phyloP scores from a whole-genome alignment of 2,329 filamentous ascomycete genomes.

The Aschersonia sp. region DNA sequence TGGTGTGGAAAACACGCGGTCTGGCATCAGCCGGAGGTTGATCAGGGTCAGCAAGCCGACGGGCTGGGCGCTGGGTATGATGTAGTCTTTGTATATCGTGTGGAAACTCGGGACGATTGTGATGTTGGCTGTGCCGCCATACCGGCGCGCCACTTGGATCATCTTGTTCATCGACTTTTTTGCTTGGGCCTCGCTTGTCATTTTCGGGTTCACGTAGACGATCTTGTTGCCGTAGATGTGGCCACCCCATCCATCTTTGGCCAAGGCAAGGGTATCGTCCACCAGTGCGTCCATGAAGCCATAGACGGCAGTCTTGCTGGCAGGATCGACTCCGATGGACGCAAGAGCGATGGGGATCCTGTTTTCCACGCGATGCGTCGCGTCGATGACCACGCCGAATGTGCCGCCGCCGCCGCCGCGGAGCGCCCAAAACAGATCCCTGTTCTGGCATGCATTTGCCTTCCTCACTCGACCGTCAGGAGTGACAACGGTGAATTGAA shows the following conservation, averaged over 20 bases:
- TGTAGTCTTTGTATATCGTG: conserved; percentile 5
- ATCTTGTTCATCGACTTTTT: conserved; percentile 2
- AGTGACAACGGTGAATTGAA: conserved; percentile 21
- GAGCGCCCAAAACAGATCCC: conserved; percentile 34
- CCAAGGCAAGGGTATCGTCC: conserved; percentile 6
- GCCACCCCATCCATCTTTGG: conserved; percentile 7
- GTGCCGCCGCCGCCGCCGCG: conserved; percentile 28
- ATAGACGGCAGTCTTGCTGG: conserved; percentile 2
- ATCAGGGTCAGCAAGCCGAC: conserved; percentile 6
- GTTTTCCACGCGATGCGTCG: conserved; percentile 8
- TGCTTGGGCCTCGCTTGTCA: not conserved
- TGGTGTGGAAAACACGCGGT: conserved; percentile 1
- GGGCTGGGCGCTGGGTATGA: conserved; percentile 3
- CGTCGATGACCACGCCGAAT: conserved; percentile 27
- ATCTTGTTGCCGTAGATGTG: conserved; percentile 8
- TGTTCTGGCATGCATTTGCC: conserved; percentile 22
- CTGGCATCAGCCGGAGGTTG: conserved; percentile 5
- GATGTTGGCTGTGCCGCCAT: conserved; percentile 4
- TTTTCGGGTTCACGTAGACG: conserved; percentile 4
- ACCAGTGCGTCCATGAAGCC: conserved; percentile 5
- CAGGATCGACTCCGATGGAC: not conserved
- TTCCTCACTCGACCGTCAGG: conserved; percentile 25
- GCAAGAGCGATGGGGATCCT: conserved; percentile 1
- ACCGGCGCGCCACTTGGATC: not conserved
- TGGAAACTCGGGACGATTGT: conserved; percentile 4